phyloP scores from a whole-genome alignment of 2,329 filamentous ascomycete species.

The Calonectria naviculata region DNA sequence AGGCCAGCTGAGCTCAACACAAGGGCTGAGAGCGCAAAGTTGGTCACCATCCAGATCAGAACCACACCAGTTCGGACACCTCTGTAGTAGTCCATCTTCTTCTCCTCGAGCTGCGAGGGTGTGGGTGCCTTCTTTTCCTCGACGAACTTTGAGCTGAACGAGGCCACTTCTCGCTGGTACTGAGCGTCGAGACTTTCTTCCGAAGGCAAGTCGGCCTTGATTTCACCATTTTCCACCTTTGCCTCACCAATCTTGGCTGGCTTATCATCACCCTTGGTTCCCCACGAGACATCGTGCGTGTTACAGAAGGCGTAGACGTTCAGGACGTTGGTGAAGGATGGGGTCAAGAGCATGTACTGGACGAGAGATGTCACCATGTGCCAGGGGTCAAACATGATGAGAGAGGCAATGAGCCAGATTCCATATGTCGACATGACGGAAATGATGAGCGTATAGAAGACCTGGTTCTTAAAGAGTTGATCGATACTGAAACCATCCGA shows the following conservation, averaged over 20 bases:
- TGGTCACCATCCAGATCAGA: conserved; percentile 95
- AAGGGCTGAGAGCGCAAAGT: conserved; percentile 87
- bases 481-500: conserved; percentile 73
- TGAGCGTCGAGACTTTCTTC: conserved; percentile 95
- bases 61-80: conserved; percentile 94
- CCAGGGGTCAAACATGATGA: conserved; percentile 98
- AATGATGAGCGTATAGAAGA: conserved; percentile 94
- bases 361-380: conserved; percentile 98
- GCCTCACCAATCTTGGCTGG: conserved; percentile 88
- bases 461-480: conserved; percentile 84
- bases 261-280: conserved; percentile 98
- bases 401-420: conserved; percentile 89
- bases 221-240: conserved; percentile 91
- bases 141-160: conserved; percentile 80
- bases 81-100: conserved; percentile 98
- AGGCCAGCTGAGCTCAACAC: conserved; percentile 89
- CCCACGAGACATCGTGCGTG: conserved; percentile 98
- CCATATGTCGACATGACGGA: conserved; percentile 93
- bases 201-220: conserved; percentile 82
- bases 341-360: conserved; percentile 94
- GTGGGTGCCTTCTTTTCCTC: conserved; percentile 74
- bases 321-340: conserved; percentile 97
- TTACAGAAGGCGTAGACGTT: conserved; percentile 99
- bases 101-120: conserved; percentile 72
- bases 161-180: conserved; percentile 85